Evolutionary conservation across 805 yeast genomes (phyloP).

Genomic region (Priceomyces melissophilus): DNA sequence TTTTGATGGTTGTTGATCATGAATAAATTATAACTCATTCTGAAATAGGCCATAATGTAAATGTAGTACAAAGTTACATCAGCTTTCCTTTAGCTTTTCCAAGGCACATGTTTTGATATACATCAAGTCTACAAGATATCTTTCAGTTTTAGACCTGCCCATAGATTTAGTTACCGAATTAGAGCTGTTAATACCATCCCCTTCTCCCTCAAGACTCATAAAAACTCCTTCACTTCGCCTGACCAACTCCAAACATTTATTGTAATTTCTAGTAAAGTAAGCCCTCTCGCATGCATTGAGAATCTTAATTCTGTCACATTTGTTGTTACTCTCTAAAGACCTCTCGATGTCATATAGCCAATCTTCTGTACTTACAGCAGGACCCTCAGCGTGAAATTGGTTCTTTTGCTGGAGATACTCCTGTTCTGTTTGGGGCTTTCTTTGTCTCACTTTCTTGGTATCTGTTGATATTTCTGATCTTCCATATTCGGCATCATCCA

Average conservation of each 20-base stretch:
- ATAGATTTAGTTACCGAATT: conserved; percentile 22
- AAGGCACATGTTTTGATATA: conserved; percentile 32
- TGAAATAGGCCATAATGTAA: background rate
- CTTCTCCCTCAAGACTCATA: conserved; percentile 16
- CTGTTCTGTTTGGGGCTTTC: conserved; percentile 73
- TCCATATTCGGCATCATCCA: too few species aligned
- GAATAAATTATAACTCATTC: background rate
- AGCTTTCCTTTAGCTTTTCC: background rate
- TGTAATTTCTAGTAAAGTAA: conserved; percentile 54
- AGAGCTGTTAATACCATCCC: conserved; percentile 13
- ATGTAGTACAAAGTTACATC: background rate
- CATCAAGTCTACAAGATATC: conserved; percentile 50
- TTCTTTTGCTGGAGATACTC: conserved; percentile 51
- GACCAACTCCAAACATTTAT: conserved; percentile 47
- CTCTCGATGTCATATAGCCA: conserved; percentile 36
- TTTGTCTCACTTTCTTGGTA: conserved; percentile 24
- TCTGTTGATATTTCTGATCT: background rate
- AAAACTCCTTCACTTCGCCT: conserved; percentile 31
- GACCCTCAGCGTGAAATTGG: conserved; percentile 55
- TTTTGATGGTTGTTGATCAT: background rate
- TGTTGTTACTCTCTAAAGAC: conserved; percentile 29
- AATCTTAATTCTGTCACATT: conserved; percentile 53
- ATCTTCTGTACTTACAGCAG: conserved; percentile 45
- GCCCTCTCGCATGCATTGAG: conserved; percentile 61
- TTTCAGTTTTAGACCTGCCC: conserved; percentile 31